Percentiles rank a stretch among this genome's conserved stretches.
phyloP scores from a whole-genome alignment of 1,139 yeast species.

The Suzukiozyma palmioleophila region DNA sequence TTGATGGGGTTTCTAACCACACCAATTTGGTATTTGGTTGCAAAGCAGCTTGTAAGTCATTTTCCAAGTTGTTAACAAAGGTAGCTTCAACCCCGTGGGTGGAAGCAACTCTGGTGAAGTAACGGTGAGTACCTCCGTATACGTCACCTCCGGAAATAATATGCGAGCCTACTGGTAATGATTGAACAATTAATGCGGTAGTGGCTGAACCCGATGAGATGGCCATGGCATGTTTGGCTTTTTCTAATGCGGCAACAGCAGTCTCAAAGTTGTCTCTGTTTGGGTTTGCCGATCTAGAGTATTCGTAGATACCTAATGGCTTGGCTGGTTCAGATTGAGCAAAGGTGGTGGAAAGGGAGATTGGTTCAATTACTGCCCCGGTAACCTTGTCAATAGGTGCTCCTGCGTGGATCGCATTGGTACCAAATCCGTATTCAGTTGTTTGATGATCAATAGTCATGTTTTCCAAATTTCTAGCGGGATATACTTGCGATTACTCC shows the following conservation, averaged over 20 bases:
- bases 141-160: constrained; percentile 83
- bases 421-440: constrained; percentile 52
- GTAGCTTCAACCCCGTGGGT: constrained; percentile 72
- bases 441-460: constrained; percentile 21
- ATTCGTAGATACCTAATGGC: constrained; percentile 79
- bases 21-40: constrained; percentile 66
- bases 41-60: constrained; percentile 54
- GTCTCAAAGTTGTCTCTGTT: constrained; percentile 80
- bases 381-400: constrained; percentile 68
- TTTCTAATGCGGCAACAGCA: constrained; percentile 78
- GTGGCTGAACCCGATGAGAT: constrained; percentile 85
- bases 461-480: background rate
- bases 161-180: constrained; percentile 69
- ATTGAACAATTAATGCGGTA: constrained; percentile 74
- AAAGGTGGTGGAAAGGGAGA: constrained; percentile 80
- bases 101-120: constrained; percentile 80
- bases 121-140: constrained; percentile 91
- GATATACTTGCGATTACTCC: constrained; percentile 3
- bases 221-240: constrained; percentile 74
- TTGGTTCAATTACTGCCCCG: constrained; percentile 86
- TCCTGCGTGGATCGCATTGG: constrained; percentile 84
- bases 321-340: constrained; percentile 75
- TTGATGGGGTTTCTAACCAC: constrained; percentile 88
- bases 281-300: constrained; percentile 85
- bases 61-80: constrained; percentile 62